Percentiles rank a stretch among this genome's conserved stretches.
Conservation (phyloP, 1,284 basidiomycete genomes). For the Ceratobasidium theobromae region DNA sequence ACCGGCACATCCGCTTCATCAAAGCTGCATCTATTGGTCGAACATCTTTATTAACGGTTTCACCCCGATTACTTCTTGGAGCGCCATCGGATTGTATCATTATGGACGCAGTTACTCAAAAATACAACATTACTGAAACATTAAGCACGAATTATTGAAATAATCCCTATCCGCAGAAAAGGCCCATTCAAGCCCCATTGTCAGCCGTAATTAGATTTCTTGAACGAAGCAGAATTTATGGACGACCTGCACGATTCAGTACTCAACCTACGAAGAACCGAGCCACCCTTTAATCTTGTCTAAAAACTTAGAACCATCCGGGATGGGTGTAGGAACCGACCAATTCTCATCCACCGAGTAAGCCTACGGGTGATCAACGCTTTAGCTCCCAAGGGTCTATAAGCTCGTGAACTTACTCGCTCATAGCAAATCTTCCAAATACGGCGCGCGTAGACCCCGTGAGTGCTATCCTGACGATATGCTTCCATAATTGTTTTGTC, state of each 20-base stretch:
- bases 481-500: conserved; percentile 5
- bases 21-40: not conserved
- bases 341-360: conserved; percentile 10
- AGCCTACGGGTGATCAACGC: not conserved
- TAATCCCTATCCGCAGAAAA: too few relatives aligned
- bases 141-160: too few relatives aligned
- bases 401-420: not conserved
- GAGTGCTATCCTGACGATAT: not conserved
- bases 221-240: too few relatives aligned
- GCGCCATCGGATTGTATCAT: conserved; percentile 18
- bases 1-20: not conserved
- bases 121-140: conserved; percentile 24
- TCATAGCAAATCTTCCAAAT: conserved; percentile 11
- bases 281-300: conserved; percentile 3
- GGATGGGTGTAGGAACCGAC: not conserved
- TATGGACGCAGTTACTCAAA: conserved; percentile 12
- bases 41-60: too few relatives aligned
- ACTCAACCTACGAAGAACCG: not conserved
- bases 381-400: not conserved
- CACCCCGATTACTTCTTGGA: not conserved
- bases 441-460: conserved; percentile 14
- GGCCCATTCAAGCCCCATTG: too few relatives aligned
- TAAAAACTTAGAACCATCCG: not conserved
- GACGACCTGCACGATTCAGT: too few relatives aligned
- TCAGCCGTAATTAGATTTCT: too few relatives aligned